Base-by-base conservation (phyloP, 2,329 filamentous ascomycete species). In the Phoma herbarum region DNA sequence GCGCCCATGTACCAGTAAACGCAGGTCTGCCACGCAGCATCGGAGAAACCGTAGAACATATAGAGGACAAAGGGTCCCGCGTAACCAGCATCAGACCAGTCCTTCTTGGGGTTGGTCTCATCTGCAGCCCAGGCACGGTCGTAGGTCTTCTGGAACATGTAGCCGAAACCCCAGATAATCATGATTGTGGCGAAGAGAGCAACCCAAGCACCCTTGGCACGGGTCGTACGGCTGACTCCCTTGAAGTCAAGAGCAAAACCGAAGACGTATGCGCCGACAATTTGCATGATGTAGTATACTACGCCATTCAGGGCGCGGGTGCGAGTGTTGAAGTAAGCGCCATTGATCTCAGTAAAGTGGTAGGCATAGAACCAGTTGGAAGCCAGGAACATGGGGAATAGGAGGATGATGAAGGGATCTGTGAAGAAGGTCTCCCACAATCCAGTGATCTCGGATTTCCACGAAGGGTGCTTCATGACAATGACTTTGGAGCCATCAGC, bases 1-100 rank as follows among this genome's bases (percentile, higher is more conserved):
- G 93, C 87, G 49, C 94, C 94, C 90, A 98, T 97, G 81, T 90
- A 93, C 93, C 93, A 97, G 83, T 98, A 97, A 48, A 93, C 88
- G 70, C 84, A 88, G 0, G 92, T 94, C 81, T 98, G 94, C 89
- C 92, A 97, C 53, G 88, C 86, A 42, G 93, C 92, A 75, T 97
- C 94, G 68, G 89, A 95, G 77, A 95, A 89, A 39, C 92, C 92
- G 75, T 95, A 96, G 78, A 93, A 93, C 71, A 96, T 91, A 81
- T 93, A 96, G 51, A 96, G 80, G 76, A 96, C 92, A 86, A 96
- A 91, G 12, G 91, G 90, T 0, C 90, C 92, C 58, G 89, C 83
- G 73, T 90, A 95, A 52, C 86, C 86, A 26, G 82, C 78, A 54
- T 87, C 82, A 2, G 81, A 83, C 88, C 90, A 95, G 77, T 95